Base-by-base conservation (phyloP, 495 filamentous ascomycete species). In the Schizothecium vesticola region DNA sequence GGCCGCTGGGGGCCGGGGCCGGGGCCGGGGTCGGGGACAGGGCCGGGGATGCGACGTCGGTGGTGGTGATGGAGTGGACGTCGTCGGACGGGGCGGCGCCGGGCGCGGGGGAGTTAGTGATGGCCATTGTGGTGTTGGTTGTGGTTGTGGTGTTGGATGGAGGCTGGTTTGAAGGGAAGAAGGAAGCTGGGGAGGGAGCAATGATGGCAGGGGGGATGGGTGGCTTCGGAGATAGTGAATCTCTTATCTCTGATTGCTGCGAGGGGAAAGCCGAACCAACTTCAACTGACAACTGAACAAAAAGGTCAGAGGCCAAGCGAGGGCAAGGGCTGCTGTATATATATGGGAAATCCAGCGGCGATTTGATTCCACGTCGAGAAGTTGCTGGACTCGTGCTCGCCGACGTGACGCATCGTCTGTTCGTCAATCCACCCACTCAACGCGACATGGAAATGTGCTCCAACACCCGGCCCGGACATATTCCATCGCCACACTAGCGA, bases 321-420 rank as follows among this genome's bases (percentile, higher is more conserved):
- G 43, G 43, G 19, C 33, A n/a, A 8, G 1, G 7, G 6, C 43
- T 51, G 19, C 19, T n/a, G 6, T 7, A 2, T 51, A 7, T 51
- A 43, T 43, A 43, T 43, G 33, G 13, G 4, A 43, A 43, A 43
- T 43, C 0, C 13, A 43, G 33, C 5, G 13, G 33, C 13, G 19
- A 51, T 51, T 51, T 7, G 16, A 55, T 23, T 25, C 26, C 16
- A 23, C 31, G 5, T 12, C 0, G 22, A 22, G 23, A 56, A 25
- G 36, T 29, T 28, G 63, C 43, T 51, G 43, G 16, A 51, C 43
- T n/a, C 19, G 24, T 57, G 12, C 57, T 66, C 66, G 66, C 72
- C 68, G 68, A 73, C 69, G 72, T 77, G 73, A 78, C 74, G 74
- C 72, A 75, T 73, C 36, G 57, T 70, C 55, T 6, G 33, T 43